Evolutionary conservation across 2,329 filamentous ascomycete species (phyloP).

Genomic region (Fusarium acutatum): DNA sequence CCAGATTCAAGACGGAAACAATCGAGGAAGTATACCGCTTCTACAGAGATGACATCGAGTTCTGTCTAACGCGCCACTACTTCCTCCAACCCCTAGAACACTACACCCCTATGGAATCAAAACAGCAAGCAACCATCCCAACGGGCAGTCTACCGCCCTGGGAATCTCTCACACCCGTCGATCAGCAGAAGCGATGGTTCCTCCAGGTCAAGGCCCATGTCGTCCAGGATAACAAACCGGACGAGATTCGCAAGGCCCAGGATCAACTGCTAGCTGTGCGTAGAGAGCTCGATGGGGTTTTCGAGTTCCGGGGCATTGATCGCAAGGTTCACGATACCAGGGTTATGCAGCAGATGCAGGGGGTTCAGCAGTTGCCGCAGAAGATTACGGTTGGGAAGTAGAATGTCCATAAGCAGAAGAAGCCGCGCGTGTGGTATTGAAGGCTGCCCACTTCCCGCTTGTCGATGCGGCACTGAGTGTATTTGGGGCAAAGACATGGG

Average conservation of each 20-base stretch:
- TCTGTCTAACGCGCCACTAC: conserved; percentile 60
- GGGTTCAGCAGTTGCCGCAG: conserved; percentile 50
- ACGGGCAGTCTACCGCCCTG: conserved; percentile 54
- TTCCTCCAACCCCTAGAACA: conserved; percentile 47
- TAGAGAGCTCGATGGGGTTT: conserved; percentile 59
- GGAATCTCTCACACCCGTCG: conserved; percentile 57
- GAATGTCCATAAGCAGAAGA: not conserved
- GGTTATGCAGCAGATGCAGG: conserved; percentile 50
- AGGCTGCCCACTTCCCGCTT: not conserved
- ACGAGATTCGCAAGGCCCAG: conserved; percentile 63
- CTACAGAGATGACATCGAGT: conserved; percentile 64
- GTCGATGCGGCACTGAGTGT: fast-evolving
- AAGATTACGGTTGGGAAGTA: conserved; percentile 48
- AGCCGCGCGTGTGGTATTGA: not conserved
- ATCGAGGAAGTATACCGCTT: conserved; percentile 64
- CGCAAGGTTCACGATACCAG: conserved; percentile 64
- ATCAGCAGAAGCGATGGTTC: conserved; percentile 62
- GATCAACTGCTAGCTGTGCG: conserved; percentile 59
- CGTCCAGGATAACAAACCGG: conserved; percentile 64
- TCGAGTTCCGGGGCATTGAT: conserved; percentile 62
- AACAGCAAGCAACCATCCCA: conserved; percentile 24
- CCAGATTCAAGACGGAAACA: conserved; percentile 60
- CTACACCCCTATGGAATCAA: conserved; percentile 46
- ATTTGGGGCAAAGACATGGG: too few relatives aligned
- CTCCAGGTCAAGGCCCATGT: conserved; percentile 64